Evolutionary conservation across 2,329 filamentous ascomycete species (phyloP), one percentile per base, ranked within the genome.

Genomic region (Madurella mycetomatis): DNA sequence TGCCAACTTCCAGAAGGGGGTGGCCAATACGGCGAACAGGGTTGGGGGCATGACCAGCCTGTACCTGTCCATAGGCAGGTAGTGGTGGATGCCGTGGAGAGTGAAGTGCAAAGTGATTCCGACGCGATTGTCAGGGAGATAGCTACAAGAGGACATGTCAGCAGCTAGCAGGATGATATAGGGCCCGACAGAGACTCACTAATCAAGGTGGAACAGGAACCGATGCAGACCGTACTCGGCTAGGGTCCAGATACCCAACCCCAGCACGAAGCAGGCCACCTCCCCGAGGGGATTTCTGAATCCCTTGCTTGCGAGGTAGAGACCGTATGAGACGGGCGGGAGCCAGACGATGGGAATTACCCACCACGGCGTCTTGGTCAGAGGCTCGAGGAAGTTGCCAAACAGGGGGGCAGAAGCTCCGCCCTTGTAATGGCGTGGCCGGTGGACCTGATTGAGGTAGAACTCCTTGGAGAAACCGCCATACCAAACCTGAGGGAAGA

Each of bases 31-130:
- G 19, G 92, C 59, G 68, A 99, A 97, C 3, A 99, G 78, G 0
- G 90, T 83, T 0, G 94, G 94, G 1, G 94, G 94, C 94, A 99
- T 97, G 61, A 99, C 94, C 9, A 99, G 85, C 57, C 94, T 86
- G 66, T 96, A 92, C 68, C 87, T 92, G 75, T 99, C 94, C 94
- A 99, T 97, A n/a, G 94, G 94, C 4, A 99, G 82, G 72, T 97
- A 99, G 73, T 99, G 94, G 69, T 99, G 94, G 60, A 99, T 90
- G 60, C 94, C 94, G 66, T 99, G 94, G 25, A 99, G 87, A 41
- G 96, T 75, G 74, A 99, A 99, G 70, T 99, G 94, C 17, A 87
- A 64, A 0, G 90, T 95, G 55, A 99, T 77, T 60, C 82, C 87
- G n/a, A 89, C 86, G 52, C 90, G 82, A 70, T 97, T 95, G 69